A percentile compares a stretch with the other conserved stretches of the same genome.
phyloP scores from a whole-genome alignment of 257 asterid species.

The Solanum pimpinellifolium region DNA sequence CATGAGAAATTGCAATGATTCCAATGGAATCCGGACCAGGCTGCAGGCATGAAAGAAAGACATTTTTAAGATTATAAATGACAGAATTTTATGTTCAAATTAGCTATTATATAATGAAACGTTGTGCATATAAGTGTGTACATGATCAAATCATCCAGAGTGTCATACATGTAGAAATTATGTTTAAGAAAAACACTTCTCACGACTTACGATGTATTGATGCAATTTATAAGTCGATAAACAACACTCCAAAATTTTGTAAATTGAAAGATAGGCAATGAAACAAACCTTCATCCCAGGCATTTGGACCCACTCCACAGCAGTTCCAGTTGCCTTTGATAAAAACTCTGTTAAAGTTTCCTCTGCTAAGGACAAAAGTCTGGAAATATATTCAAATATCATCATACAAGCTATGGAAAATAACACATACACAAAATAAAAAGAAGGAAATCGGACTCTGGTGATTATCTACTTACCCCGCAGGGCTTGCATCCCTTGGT shows the following conservation, averaged over 20 bases:
- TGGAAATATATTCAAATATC: constrained; percentile 20
- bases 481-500: constrained; percentile 98
- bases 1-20: constrained; percentile 48
- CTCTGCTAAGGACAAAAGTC: constrained; percentile 97
- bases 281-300: constrained; percentile 93
- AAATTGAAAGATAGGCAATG: background rate
- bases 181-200: background rate
- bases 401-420: background rate
- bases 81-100: background rate
- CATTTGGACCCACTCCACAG: constrained; percentile 99
- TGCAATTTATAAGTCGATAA: background rate
- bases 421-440: background rate
- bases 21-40: constrained; percentile 70
- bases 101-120: background rate
- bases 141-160: background rate
- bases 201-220: background rate
- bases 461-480: constrained; percentile 53
- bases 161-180: background rate
- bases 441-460: background rate
- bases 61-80: background rate
- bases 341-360: constrained; percentile 99
- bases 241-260: background rate
- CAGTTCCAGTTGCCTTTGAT: constrained; percentile 99
- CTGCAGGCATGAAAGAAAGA: constrained; percentile 15
- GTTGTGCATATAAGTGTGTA: background rate